Base-by-base conservation (phyloP, 805 yeast genomes). In the Candida methanosorbosa region DNA sequence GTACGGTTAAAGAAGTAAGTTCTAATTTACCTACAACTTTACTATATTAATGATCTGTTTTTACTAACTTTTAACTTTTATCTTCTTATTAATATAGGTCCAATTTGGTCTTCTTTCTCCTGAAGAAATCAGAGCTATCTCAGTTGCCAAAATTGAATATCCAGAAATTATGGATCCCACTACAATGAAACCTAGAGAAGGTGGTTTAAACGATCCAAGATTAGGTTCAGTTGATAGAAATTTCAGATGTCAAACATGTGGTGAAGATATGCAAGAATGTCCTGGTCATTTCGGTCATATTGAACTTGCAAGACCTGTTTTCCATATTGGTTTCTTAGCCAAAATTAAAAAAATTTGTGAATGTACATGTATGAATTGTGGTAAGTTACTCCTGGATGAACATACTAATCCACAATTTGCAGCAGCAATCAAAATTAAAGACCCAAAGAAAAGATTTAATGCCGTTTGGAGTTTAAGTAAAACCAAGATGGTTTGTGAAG, bases 141-240 rank as follows among this genome's bases (percentile, higher is more conserved):
- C 96, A 42, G 98, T 94, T 40, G 97, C 97, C 29, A 92, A 92
- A 57, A 86, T 92, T 53, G 97, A 90, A 61, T 92, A 83, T 54
- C 98, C 99, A 17, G 99, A 92, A 63, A 92, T 97, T n/a, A 92
- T 92, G 95, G 98, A 92, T 60, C 97, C 88, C 60, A 77, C 95
- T 27, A 87, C 94, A 39, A 81, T 82, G 55, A 83, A 84, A 44
- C 97, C 97, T 32, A 78, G 97, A 58, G 88, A 87, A 46, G 97
- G 97, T 43, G 99, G 99, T 40, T 68, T 92, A 42, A 90, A 88
- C 57, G 98, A 94, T 59, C 97, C 98, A 40, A 78, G 97, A 50
- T 70, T 92, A 41, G 99, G 99, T 33, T 83, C 97, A 4, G 88
- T 92, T 49, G 99, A 92, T 62, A 80, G 98, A 59, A 90, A 88